Evolutionary conservation across 2,329 filamentous ascomycete genomes (phyloP).

Genomic region (Paracoccidioides brasiliensis): DNA sequence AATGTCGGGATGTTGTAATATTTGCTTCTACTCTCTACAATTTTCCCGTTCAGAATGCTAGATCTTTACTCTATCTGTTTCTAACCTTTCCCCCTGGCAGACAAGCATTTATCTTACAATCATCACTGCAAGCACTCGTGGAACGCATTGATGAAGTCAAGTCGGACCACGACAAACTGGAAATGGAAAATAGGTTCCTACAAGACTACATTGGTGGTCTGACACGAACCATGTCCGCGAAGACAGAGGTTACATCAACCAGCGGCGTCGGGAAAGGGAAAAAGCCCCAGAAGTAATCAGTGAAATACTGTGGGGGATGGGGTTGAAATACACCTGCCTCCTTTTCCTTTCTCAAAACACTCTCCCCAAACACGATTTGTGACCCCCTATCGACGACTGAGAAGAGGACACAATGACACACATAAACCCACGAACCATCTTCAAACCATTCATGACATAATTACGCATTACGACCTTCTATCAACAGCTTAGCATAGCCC

Average conservation of each 20-base stretch:
- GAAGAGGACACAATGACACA: not conserved
- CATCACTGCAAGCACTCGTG: conserved; percentile 76
- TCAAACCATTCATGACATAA: conserved; percentile 6
- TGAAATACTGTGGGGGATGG: not conserved
- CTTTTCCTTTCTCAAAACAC: not conserved
- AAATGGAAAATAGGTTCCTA: conserved; percentile 91
- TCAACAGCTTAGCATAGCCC: conserved; percentile 6
- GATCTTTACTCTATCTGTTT: not conserved
- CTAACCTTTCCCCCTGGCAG: conserved; percentile 33
- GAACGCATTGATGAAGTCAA: conserved; percentile 90
- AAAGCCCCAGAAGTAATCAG: conserved; percentile 27
- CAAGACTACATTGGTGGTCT: conserved; percentile 97
- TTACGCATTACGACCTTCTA: conserved; percentile 9
- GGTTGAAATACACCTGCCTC: not conserved
- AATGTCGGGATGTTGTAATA: no score
- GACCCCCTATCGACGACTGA: not conserved
- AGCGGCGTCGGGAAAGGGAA: conserved; percentile 35
- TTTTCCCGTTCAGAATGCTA: not conserved
- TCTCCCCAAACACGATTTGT: not conserved
- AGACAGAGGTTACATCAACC: conserved; percentile 43
- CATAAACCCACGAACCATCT: conserved; percentile 5
- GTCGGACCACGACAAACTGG: conserved; percentile 89
- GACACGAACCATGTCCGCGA: conserved; percentile 55
- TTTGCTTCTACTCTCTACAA: not conserved
- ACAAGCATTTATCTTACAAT: conserved; percentile 78